These are phyloP conservation scores for Carex scoparia DNA, from an alignment of 176 grass and related monocot genomes.

Conservation along the genomic window DNA sequence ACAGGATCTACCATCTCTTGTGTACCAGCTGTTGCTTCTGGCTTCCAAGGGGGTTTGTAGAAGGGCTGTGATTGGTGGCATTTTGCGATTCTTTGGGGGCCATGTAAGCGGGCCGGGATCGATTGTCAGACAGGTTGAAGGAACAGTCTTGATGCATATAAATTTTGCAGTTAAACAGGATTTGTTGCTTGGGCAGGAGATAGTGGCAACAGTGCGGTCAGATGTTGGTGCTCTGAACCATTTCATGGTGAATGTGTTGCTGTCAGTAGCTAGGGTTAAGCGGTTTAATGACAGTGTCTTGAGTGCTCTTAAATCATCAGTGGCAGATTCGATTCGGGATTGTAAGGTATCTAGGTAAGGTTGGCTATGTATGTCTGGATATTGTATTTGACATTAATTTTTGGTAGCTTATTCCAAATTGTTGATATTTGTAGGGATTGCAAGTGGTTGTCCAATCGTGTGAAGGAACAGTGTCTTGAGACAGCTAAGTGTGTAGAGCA, in stretches of 20 bases:
- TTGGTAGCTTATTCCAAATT: conserved; percentile 13
- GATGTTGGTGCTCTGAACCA: conserved; percentile 48
- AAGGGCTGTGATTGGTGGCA: conserved; percentile 45
- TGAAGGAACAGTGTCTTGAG: conserved; percentile 48
- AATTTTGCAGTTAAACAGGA: conserved; percentile 92
- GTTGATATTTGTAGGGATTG: conserved; percentile 39
- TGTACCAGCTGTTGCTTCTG: conserved; percentile 79
- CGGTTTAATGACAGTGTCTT: conserved; percentile 52
- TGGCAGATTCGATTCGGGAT: conserved; percentile 38
- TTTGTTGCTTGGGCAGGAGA: conserved; percentile 60
- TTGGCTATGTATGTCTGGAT: neutral
- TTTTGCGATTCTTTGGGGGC: conserved; percentile 61
- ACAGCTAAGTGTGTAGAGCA: conserved; percentile 48
- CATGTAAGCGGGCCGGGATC: conserved; percentile 38
- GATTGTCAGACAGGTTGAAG: conserved; percentile 65
- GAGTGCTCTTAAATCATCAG: conserved; percentile 40
- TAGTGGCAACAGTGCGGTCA: conserved; percentile 51
- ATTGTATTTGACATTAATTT: conserved; percentile 11
- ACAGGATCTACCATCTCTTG: conserved; percentile 63
- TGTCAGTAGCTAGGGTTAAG: conserved; percentile 61
- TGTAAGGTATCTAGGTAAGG: conserved; percentile 51
- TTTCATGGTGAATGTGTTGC: conserved; percentile 66
- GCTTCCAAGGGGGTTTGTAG: conserved; percentile 57
- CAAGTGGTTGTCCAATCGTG: conserved; percentile 68
- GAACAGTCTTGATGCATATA: conserved; percentile 79